A percentile compares a stretch with the other conserved stretches of the same genome.
These are phyloP conservation scores for Rhododendron simsii DNA, from an alignment of 148 eudicot species.

Conservation along the genomic window DNA sequence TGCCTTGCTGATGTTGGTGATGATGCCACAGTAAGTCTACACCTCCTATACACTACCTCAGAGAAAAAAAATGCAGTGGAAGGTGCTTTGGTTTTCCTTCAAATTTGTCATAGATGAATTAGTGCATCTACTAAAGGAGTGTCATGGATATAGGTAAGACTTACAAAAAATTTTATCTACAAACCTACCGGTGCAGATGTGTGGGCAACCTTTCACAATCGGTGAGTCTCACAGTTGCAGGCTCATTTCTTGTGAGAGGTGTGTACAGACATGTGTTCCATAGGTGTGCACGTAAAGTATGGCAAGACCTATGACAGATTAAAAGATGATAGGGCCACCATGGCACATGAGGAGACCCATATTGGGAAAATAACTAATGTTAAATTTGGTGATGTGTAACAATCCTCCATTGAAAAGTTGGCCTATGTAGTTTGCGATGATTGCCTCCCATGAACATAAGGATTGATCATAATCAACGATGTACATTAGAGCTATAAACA, in stretches of 20 bases:
- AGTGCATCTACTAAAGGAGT: neutral
- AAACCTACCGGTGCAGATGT: neutral
- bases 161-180: neutral
- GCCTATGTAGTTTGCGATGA: neutral
- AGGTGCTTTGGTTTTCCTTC: neutral
- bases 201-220: neutral
- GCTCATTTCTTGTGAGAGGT: neutral
- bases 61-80: neutral
- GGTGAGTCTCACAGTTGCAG: neutral
- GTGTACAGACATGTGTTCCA: neutral
- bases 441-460: neutral
- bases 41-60: neutral
- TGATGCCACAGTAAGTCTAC: slow-evolving; percentile 43
- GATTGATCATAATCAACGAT: neutral
- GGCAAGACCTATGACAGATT: neutral
- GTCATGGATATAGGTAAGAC: neutral
- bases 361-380: neutral
- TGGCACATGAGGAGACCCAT: neutral
- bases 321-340: neutral
- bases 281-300: neutral
- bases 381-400: neutral
- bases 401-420: neutral
- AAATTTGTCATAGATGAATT: neutral
- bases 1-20: slow-evolving; percentile 67
- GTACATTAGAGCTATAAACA: neutral